These are phyloP conservation scores for Phytophthora quininea DNA, from an alignment of 352 stramenopile species.

Conservation along the genomic window DNA sequence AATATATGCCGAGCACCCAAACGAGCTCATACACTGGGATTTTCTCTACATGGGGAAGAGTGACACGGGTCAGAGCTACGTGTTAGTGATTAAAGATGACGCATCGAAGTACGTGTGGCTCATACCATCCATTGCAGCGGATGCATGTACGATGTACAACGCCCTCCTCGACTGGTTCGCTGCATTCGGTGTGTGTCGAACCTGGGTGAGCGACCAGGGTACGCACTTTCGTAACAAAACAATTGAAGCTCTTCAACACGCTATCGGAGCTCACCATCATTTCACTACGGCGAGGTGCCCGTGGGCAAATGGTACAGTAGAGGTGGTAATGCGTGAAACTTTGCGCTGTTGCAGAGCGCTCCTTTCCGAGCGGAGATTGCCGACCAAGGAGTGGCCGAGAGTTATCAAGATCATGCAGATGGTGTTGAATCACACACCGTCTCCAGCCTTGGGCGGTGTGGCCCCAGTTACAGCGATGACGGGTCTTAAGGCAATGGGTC, in stretches of 20 bases:
- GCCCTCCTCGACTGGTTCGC: slow-evolving; percentile 16
- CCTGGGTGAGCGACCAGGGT: slow-evolving; percentile 34
- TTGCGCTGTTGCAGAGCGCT: slow-evolving; percentile 16
- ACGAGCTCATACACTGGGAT: slow-evolving; percentile 16
- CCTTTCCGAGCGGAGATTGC: slow-evolving; percentile 18
- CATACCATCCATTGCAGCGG: slow-evolving; percentile 12
- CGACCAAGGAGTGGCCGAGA: slow-evolving; percentile 9
- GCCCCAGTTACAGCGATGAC: slow-evolving; percentile 38
- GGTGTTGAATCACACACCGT: slow-evolving; percentile 26
- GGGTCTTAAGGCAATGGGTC: not conserved
- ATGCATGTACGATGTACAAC: slow-evolving; percentile 1
- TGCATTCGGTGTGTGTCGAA: slow-evolving; percentile 5
- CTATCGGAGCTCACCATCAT: slow-evolving; percentile 26
- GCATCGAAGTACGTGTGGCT: slow-evolving; percentile 33
- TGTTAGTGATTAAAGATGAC: slow-evolving; percentile 41
- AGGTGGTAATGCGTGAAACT: slow-evolving; percentile 36
- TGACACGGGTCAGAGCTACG: slow-evolving; percentile 15
- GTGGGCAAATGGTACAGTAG: slow-evolving; percentile 47
- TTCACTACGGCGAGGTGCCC: slow-evolving; percentile 34
- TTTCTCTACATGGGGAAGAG: slow-evolving; percentile 11
- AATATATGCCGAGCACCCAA: slow-evolving; percentile 6
- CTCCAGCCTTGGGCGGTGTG: slow-evolving; percentile 25
- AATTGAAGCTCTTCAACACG: slow-evolving; percentile 21
- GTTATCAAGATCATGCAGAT: slow-evolving; percentile 26
- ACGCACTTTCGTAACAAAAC: slow-evolving; percentile 42